Evolutionary conservation across 495 filamentous ascomycete genomes (phyloP).

Genomic region (Melanomma pulvis-pyrius): DNA sequence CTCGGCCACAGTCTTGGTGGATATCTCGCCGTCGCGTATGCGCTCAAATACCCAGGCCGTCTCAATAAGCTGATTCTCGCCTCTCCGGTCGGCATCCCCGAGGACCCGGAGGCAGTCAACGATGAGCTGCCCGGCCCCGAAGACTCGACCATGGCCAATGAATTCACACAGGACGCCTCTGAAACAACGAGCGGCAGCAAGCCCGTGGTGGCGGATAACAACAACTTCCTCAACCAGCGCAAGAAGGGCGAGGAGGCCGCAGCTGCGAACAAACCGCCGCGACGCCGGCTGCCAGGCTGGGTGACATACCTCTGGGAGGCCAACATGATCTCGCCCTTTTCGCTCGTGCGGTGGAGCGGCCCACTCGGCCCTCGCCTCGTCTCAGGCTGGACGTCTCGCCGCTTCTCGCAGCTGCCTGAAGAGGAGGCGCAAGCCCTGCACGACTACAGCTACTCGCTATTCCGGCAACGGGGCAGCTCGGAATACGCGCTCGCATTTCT

Average conservation of each 20-base stretch:
- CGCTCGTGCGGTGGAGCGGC: conserved; percentile 83
- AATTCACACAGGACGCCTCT: conserved; percentile 75
- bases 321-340: conserved; percentile 88
- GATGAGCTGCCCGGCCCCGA: conserved; percentile 77
- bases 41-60: conserved; percentile 90
- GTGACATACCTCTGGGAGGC: conserved; percentile 93
- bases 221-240: conserved; percentile 61
- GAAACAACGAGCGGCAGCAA: conserved; percentile 49
- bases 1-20: conserved; percentile 92
- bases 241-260: conserved; percentile 43
- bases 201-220: conserved; percentile 50
- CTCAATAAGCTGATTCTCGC: conserved; percentile 95
- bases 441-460: conserved; percentile 92
- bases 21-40: conserved; percentile 92
- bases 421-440: conserved; percentile 85
- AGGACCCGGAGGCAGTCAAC: conserved; percentile 87
- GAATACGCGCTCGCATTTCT: conserved; percentile 94
- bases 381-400: conserved; percentile 89
- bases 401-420: conserved; percentile 83
- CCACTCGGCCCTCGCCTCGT: conserved; percentile 89
- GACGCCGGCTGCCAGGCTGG: conserved; percentile 78
- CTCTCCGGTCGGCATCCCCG: conserved; percentile 91
- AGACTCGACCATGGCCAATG: conserved; percentile 68
- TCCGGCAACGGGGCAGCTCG: conserved; percentile 86
- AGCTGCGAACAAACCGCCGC: conserved; percentile 49